These are phyloP conservation scores for Aureobasidium sp. DNA, from an alignment of 2,329 filamentous ascomycete genomes.

Conservation along the genomic window DNA sequence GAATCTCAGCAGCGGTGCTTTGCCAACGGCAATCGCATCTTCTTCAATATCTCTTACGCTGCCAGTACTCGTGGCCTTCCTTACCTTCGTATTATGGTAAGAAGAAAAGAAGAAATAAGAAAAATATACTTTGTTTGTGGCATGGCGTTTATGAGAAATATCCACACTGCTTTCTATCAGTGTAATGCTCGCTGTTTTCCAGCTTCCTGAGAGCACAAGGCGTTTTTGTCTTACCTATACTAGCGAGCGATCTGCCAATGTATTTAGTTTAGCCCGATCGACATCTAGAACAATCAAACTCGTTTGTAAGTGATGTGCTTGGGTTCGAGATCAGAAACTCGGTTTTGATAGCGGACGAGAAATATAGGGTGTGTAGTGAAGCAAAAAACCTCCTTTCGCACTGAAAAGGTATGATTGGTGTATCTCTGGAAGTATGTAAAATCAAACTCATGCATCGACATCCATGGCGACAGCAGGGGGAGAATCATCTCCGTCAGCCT, in stretches of 20 bases:
- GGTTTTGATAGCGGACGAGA: neutral
- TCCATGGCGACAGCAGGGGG: neutral
- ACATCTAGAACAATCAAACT: neutral
- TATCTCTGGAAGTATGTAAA: neutral
- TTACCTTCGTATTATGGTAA: neutral
- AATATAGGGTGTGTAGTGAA: neutral
- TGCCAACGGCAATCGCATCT: neutral
- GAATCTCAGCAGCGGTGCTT: conserved; percentile 16
- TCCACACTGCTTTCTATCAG: neutral
- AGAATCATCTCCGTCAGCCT: conserved; percentile 11
- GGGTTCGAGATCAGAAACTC: neutral
- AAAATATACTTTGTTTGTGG: neutral
- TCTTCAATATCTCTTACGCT: neutral
- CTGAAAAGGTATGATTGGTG: conserved; percentile 7
- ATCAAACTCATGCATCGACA: conserved; percentile 6
- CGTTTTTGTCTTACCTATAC: neutral
- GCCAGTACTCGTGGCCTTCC: neutral
- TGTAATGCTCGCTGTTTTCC: neutral
- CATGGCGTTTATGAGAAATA: neutral
- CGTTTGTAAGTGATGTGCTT: neutral
- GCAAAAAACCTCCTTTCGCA: neutral
- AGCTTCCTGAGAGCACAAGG: neutral
- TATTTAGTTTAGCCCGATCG: neutral
- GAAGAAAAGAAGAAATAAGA: neutral
- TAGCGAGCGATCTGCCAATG: neutral